Conservation (phyloP, 208 protist species). For the Acanthamoeba divionensis region DNA sequence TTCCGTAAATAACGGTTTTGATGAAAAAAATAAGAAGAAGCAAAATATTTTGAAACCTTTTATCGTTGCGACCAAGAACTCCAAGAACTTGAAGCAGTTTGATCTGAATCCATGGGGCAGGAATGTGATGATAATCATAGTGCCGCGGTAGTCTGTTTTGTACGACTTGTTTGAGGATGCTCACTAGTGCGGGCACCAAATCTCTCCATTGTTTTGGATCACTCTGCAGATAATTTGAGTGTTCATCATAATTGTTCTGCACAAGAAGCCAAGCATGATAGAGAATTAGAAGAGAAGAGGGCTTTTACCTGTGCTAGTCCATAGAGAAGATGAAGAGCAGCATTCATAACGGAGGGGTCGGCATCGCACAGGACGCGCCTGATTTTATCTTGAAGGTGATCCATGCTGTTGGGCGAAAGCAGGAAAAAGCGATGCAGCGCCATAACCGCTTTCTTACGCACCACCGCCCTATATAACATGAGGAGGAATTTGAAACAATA, state of each 20-base stretch:
- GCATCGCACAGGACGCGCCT: slow-evolving; percentile 88
- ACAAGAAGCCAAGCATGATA: background rate
- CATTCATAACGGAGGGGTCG: slow-evolving; percentile 94
- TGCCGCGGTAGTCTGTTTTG: slow-evolving; percentile 86
- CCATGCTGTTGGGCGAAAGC: slow-evolving; percentile 29
- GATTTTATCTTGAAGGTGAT: slow-evolving; percentile 72
- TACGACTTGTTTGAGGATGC: slow-evolving; percentile 91
- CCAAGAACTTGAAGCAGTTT: slow-evolving; percentile 86
- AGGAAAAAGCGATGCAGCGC: slow-evolving; percentile 87
- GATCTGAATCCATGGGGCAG: slow-evolving; percentile 96
- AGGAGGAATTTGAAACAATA: background rate
- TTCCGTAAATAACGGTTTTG: background rate
- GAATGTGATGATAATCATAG: slow-evolving; percentile 94
- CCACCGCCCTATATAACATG: slow-evolving; percentile 66
- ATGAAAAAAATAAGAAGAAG: background rate
- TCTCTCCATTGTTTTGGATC: slow-evolving; percentile 78
- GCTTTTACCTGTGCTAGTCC: slow-evolving; percentile 69
- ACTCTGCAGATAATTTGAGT: background rate
- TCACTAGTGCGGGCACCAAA: slow-evolving; percentile 87
- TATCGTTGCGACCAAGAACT: slow-evolving; percentile 80
- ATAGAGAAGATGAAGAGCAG: slow-evolving; percentile 84
- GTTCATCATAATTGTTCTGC: no score
- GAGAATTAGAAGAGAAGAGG: background rate
- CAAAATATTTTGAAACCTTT: slow-evolving; percentile 56
- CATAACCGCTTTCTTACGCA: slow-evolving; percentile 91